These are phyloP conservation scores for Saccharomycopsis babjevae DNA, from an alignment of 805 yeast genomes.

Conservation along the genomic window DNA sequence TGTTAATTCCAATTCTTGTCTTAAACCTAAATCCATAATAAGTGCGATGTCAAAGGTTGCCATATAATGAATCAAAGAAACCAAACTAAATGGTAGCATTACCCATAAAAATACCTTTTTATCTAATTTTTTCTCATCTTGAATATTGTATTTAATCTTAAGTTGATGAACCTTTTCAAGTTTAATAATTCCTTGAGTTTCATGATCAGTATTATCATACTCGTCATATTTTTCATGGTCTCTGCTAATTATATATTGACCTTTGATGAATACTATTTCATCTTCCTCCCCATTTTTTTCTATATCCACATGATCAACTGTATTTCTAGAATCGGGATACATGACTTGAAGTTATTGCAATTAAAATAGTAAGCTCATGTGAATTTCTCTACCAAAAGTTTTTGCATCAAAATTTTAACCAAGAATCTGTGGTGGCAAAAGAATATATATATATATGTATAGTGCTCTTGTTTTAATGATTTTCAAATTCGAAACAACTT, in stretches of 20 bases:
- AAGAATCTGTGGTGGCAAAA: no score
- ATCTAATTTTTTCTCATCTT: constrained; percentile 6
- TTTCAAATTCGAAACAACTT: no score
- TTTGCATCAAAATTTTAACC: no score
- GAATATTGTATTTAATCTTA: constrained; percentile 7
- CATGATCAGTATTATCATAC: constrained; percentile 7
- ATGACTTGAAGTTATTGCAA: neutral
- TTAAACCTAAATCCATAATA: constrained; percentile 10
- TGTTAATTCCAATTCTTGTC: constrained; percentile 3
- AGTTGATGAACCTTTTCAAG: constrained; percentile 8
- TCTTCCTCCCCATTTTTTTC: constrained; percentile 13
- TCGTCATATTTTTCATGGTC: constrained; percentile 10
- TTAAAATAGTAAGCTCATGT: no score
- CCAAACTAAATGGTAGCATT: constrained; percentile 14
- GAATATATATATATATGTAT: no score
- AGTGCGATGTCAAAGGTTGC: constrained; percentile 17
- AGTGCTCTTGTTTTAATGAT: no score
- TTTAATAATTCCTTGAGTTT: constrained; percentile 1
- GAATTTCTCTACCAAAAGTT: no score
- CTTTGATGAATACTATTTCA: constrained; percentile 13
- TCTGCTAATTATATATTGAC: constrained; percentile 13
- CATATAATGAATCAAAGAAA: constrained; percentile 17
- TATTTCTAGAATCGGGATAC: neutral
- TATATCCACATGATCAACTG: neutral
- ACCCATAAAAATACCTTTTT: constrained; percentile 11